Conservation (phyloP, 2,329 filamentous ascomycete species). For the Aspergillus pseudoterreus region DNA sequence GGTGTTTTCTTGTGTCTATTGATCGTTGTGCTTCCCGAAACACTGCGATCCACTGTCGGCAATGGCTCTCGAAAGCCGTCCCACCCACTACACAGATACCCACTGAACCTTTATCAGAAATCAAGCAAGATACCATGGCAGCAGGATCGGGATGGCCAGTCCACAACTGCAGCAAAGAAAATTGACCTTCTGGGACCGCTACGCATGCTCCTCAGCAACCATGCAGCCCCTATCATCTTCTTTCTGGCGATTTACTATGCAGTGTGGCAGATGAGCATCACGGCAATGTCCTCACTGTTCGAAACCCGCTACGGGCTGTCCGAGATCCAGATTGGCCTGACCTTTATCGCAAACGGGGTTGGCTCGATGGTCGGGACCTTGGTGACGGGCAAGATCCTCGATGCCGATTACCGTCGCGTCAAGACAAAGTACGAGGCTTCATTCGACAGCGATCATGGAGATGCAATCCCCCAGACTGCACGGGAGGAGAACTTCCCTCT, state of each 20-base stretch:
- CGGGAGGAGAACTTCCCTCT: slow-evolving; percentile 41
- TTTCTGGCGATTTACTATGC: slow-evolving; percentile 52
- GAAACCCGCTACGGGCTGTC: slow-evolving; percentile 40
- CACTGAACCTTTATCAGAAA: slow-evolving; percentile 5
- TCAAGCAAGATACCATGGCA: slow-evolving; percentile 3
- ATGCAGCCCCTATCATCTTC: slow-evolving; percentile 43
- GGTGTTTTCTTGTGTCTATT: slow-evolving; percentile 31
- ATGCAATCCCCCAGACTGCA: not conserved
- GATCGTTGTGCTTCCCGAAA: slow-evolving; percentile 37
- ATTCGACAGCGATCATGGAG: not conserved
- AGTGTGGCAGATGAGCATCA: slow-evolving; percentile 56
- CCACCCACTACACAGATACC: slow-evolving; percentile 1
- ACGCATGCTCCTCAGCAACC: slow-evolving; percentile 45
- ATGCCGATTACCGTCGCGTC: slow-evolving; percentile 48
- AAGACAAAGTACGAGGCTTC: slow-evolving; percentile 27
- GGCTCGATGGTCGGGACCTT: slow-evolving; percentile 54
- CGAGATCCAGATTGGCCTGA: slow-evolving; percentile 47
- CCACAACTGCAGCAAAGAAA: slow-evolving; percentile 10
- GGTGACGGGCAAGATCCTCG: slow-evolving; percentile 50
- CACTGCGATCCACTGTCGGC: slow-evolving; percentile 32
- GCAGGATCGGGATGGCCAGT: not conserved
- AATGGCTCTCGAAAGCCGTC: slow-evolving; percentile 23
- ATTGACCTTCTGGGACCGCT: slow-evolving; percentile 47
- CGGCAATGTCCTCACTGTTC: slow-evolving; percentile 51
- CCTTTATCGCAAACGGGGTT: slow-evolving; percentile 54